These are phyloP conservation scores for Plectosphaerella sp. DNA, from an alignment of 2,329 filamentous ascomycete genomes.

Conservation along the genomic window DNA sequence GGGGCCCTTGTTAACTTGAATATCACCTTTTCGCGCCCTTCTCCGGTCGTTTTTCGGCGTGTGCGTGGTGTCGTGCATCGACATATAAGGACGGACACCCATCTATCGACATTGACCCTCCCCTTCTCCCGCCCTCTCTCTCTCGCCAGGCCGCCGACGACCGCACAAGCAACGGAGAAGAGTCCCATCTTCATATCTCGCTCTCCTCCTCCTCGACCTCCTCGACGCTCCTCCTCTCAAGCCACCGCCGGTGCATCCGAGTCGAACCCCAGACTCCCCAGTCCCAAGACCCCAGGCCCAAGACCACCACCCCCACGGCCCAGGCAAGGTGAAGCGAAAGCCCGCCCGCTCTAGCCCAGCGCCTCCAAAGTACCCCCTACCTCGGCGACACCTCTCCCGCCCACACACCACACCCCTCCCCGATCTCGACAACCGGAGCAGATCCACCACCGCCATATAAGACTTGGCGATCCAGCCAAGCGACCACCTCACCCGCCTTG, in stretches of 20 bases:
- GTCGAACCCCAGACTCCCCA: too few relatives aligned
- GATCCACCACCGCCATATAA: conserved; percentile 2
- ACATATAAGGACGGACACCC: too few relatives aligned
- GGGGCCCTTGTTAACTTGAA: not conserved
- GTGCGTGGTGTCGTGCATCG: too few relatives aligned
- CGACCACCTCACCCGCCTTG: not conserved
- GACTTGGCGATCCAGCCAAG: conserved; percentile 3
- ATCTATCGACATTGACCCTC: too few relatives aligned
- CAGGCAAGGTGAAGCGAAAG: not conserved
- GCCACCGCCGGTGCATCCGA: too few relatives aligned
- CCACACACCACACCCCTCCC: not conserved
- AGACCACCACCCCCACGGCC: not conserved
- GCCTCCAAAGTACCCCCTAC: not conserved
- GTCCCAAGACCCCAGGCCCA: not conserved
- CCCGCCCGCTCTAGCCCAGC: not conserved
- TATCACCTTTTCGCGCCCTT: not conserved
- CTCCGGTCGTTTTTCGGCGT: too few relatives aligned
- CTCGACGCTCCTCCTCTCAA: too few relatives aligned
- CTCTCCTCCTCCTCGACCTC: too few relatives aligned
- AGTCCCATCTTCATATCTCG: too few relatives aligned
- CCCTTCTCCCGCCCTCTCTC: not conserved
- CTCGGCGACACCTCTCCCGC: not conserved
- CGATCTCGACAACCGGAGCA: not conserved
- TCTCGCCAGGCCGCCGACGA: not conserved
- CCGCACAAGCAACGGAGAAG: too few relatives aligned